Base-by-base conservation (phyloP, 306 rosid genomes). In the Sechiopsis laciniata region DNA sequence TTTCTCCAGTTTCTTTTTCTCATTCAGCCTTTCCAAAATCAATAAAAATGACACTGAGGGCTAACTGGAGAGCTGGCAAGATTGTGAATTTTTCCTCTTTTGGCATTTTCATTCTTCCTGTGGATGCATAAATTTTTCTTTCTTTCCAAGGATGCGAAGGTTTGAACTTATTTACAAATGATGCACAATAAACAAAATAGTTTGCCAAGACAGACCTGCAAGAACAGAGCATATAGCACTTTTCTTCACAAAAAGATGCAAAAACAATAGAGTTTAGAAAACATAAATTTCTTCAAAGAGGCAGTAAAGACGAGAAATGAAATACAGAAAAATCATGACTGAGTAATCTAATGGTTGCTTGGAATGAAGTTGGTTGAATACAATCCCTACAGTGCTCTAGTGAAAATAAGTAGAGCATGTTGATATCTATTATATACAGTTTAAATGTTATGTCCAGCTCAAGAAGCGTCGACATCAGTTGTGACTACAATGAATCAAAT, bases 281-380 rank as follows among this genome's bases (percentile, higher is more conserved):
- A 50, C 21, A 46, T 11, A 24, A 5, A 21, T 20, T 67, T 12
- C 56, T 67, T 67, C 35, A 7, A 20, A 17, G 73, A 67, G 37
- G 54, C 20, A 67, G 55, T 46, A 20, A 67, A 67, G 37, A 67
- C 12, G 35, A 46, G 73, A 67, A 46, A 46, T 67, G 73, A 32
- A 67, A 40, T 22, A 12, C 40, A 61, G 20, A 7, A 48, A 50
- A 26, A 48, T 22, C 7, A 24, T 69, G 73, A 50, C 57, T 21
- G 2, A 67, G 32, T 45, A 67, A 45, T 13, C 19, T 67, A 19
- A 46, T 12, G 32, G 72, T 45, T 66, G 35, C n/a, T 42, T 55
- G 0, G 72, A 21, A 45, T 11, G 55, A 45, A 45, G 55, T 66
- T 66, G 50, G 29, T 66, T 20, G 32, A 42, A 48, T 48, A n/a